Evolutionary conservation across 2,329 filamentous ascomycete species (phyloP), one percentile per base, ranked within the genome.

Genomic region (Scedosporium apiospermum): DNA sequence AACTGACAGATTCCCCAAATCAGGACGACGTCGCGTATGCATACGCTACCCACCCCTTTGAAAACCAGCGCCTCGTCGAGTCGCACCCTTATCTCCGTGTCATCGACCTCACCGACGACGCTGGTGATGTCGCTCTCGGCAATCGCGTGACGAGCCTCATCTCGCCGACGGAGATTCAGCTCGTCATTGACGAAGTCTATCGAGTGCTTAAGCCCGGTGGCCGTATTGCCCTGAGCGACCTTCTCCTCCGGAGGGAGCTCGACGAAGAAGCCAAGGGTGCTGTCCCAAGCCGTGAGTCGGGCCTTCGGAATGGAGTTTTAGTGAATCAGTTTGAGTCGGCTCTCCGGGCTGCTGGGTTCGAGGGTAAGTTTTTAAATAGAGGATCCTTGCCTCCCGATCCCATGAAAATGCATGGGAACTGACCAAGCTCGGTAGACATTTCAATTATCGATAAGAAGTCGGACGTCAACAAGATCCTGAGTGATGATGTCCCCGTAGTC

Each of bases 131-230:
- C 23, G 23, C 57, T 18, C n/a, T 57, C 6, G 41, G 60, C 60
- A 58, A 23, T 16, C 46, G 53, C 51, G 16, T 62, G n/a, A 23
- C 38, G 2, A 30, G n/a, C 18, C 38, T 46, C 34, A 53, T 62
- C 23, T n/a, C 51, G 16, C 18, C 21, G 7, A 42, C n/a, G 18
- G 60, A 58, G 21, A 38, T 55, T 5, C 60, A 57, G 51, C 5
- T 42, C 6, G 38, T 58, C 23, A n/a, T 58, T 16, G 60, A 62
- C 7, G 51, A 55, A 23, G 23, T 57, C 18, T 46, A 21, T 18
- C 60, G 60, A 12, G 44, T 58, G 5, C 51, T 62, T 12, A 27
- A 27, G 51, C 60, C 60, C 12, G 60, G 60, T 10, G 60, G 60
- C 21, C 60, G 60, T 21, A 9, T 57, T 7, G 51, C 7, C 38